Evolutionary conservation across 305 asterid species (phyloP), one percentile per base, ranked within the genome.

Genomic region (Euphrasia arctica): DNA sequence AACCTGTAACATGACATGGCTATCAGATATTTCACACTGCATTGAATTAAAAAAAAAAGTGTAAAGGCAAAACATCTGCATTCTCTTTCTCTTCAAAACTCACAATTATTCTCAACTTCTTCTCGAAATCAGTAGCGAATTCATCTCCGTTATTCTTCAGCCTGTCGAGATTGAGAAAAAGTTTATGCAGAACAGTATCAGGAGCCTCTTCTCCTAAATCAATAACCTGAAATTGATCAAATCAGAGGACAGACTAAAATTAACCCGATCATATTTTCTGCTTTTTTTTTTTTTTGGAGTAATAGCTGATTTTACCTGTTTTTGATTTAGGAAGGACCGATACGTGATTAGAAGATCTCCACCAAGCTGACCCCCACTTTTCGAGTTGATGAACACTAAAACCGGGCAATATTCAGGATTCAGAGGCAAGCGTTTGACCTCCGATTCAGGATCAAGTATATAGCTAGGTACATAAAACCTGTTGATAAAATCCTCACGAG

Each of bases 301-400:
- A 31, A 27, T 4, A 58, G 58, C n/a, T 55, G 4, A 54, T 61
- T 64, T 51, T 62, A 85, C 96, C 97, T 92, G 96, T 57, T 85
- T 69, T 31, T 71, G 65, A 76, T 89, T 85, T 50, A 92, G 79
- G 63, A 92, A 74, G 64, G 91, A 74, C 28, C 77, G 82, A 48
- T 77, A 87, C 11, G 96, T 84, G 51, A 73, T 4, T 41, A 92
- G 93, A 75, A 92, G 95, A 70, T 85, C 85, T 51, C 93, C 95
- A 58, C 98, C 97, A 42, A 92, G 87, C 77, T 92, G 98, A 66
- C 98, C 97, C 59, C 97, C 96, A 75, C 98, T 92, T 77, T 54
- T 86, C 36, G 97, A 87, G 76, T 92, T 89, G 80, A 92, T 82
- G 74, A 92, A 92, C 41, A 92, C 97, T 54, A 92, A 72, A 71